phyloP scores from a whole-genome alignment of 139 green algal genomes.

The Chlamydomonas applanata region DNA sequence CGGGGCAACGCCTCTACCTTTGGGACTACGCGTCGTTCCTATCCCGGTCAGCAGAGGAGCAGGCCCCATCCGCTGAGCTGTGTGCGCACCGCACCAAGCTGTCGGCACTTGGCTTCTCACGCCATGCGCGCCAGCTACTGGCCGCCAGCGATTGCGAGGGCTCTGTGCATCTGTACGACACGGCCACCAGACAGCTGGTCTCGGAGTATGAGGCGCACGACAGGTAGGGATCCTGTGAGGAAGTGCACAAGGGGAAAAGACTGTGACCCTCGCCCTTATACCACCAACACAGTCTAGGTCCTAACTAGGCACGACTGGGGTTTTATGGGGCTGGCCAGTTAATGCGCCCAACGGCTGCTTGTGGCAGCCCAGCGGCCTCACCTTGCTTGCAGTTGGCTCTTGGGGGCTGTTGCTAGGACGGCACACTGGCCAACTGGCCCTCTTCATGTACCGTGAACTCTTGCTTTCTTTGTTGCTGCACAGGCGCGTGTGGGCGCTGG shows the following conservation, averaged over 20 bases:
- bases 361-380: too few species aligned
- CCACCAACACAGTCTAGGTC: too few species aligned
- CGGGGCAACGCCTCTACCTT: neutral
- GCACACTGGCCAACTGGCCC: too few species aligned
- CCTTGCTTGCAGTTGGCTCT: too few species aligned
- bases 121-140: neutral
- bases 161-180: constrained; percentile 42
- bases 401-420: too few species aligned
- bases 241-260: too few species aligned
- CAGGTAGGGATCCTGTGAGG: neutral
- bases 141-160: neutral
- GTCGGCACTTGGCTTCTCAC: neutral
- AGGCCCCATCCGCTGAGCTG: neutral
- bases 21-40: constrained; percentile 13
- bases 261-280: too few species aligned
- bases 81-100: constrained; percentile 6
- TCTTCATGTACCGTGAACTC: too few species aligned
- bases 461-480: too few species aligned
- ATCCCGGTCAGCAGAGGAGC: neutral
- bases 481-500: constrained; percentile 82
- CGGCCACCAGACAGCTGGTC: constrained; percentile 22
- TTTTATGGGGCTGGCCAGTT: too few species aligned
- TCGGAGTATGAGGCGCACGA: constrained; percentile 61
- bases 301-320: too few species aligned
- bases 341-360: too few species aligned